These are phyloP conservation scores for Papiliotrema laurentii DNA, from an alignment of 1,284 basidiomycete species.

Conservation along the genomic window DNA sequence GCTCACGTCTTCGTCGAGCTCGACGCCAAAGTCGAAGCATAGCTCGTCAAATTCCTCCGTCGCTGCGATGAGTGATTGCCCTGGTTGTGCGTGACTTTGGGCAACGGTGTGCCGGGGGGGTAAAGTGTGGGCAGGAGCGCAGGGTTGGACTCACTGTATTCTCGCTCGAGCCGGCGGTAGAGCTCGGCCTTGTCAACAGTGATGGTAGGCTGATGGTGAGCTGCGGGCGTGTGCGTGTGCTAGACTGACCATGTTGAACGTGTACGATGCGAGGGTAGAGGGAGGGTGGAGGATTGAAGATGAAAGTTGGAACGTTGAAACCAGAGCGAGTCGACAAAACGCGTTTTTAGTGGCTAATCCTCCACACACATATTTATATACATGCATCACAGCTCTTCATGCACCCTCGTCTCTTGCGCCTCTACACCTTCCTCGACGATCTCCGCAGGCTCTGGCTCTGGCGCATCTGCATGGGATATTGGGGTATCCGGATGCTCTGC, in stretches of 20 bases:
- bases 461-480: background rate
- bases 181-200: slow-evolving; percentile 93
- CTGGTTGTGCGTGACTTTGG: too few species aligned
- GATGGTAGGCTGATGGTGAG: slow-evolving; percentile 69
- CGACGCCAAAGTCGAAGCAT: slow-evolving; percentile 95
- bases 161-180: slow-evolving; percentile 75
- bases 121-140: background rate
- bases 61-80: too few species aligned
- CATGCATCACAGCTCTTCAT: slow-evolving; percentile 12
- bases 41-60: slow-evolving; percentile 91
- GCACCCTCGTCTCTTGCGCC: slow-evolving; percentile 7
- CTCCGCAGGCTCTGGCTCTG: slow-evolving; percentile 4
- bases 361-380: too few species aligned
- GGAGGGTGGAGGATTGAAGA: background rate
- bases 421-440: slow-evolving; percentile 4
- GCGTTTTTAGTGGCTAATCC: too few species aligned
- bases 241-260: background rate
- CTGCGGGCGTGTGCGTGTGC: background rate
- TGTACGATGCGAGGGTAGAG: background rate
- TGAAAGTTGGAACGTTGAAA: background rate
- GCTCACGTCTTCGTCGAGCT: slow-evolving; percentile 92
- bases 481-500: background rate
- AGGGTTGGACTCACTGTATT: slow-evolving; percentile 65
- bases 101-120: too few species aligned
- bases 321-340: too few species aligned